Percentiles rank a stretch among this genome's conserved stretches.
Conservation (phyloP, 176 grass and related monocot genomes). For the Urochloa ruziziensis region DNA sequence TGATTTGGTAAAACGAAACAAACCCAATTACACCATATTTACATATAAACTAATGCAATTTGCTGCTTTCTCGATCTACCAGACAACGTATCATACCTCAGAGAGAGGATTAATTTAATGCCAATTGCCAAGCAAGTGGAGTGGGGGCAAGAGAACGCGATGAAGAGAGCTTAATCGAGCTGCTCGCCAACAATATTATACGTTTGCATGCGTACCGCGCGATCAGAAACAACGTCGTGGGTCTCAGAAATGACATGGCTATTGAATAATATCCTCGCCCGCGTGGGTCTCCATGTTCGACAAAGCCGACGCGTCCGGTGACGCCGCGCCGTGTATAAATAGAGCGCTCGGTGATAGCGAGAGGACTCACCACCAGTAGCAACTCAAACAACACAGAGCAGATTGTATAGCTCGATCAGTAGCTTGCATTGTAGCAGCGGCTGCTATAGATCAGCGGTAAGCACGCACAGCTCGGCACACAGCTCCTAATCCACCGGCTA, state of each 20-base stretch:
- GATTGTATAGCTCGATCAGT: neutral
- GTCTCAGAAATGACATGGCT: neutral
- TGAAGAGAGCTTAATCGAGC: neutral
- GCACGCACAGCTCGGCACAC: neutral
- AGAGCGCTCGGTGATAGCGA: neutral
- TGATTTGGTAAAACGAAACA: neutral
- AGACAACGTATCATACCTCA: no score
- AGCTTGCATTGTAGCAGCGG: neutral
- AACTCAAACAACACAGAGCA: neutral
- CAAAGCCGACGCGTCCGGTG: neutral
- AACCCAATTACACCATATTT: neutral
- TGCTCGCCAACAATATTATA: neutral
- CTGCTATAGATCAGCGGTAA: neutral
- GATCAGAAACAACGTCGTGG: neutral
- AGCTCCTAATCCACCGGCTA: neutral
- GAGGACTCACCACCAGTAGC: neutral
- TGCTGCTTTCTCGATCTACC: no score
- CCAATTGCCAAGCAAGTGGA: no score
- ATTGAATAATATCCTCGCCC: neutral
- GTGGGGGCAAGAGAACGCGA: no score
- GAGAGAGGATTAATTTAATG: no score
- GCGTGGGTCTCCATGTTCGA: neutral
- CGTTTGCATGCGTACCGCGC: neutral
- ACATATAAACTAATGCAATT: neutral
- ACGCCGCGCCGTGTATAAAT: neutral